Evolutionary conservation across 164 flowering plant species (phyloP).

Genomic region (Aristolochia californica): DNA sequence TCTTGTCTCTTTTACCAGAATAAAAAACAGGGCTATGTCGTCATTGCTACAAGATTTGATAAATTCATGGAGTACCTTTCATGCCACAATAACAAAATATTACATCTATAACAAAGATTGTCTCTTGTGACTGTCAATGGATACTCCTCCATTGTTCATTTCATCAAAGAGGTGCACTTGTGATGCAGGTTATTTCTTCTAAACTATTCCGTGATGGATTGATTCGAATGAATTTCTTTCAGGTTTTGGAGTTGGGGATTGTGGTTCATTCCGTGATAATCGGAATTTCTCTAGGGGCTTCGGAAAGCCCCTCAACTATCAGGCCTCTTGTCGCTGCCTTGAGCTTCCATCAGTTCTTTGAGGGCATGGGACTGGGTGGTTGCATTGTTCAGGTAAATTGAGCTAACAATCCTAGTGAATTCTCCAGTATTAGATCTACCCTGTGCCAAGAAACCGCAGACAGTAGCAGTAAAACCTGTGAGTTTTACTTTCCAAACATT

Average conservation of each 20-base stretch:
- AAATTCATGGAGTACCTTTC: no score
- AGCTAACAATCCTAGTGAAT: not conserved
- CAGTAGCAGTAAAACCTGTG: not conserved
- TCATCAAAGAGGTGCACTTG: no score
- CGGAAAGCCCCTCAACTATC: slow-evolving; percentile 7
- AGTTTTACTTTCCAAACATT: not conserved
- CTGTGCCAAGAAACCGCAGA: not conserved
- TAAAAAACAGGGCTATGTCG: no score
- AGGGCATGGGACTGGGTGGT: slow-evolving; percentile 18
- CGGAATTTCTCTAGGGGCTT: slow-evolving; percentile 13
- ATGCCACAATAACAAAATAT: no score
- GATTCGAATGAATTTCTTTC: not conserved
- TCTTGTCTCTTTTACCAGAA: no score
- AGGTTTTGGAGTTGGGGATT: slow-evolving; percentile 21
- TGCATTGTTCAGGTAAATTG: slow-evolving; percentile 13
- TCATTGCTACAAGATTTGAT: no score
- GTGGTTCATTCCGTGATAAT: slow-evolving; percentile 16
- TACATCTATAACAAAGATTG: no score
- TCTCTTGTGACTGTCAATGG: no score
- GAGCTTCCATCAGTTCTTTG: slow-evolving; percentile 17
- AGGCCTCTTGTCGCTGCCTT: slow-evolving; percentile 12
- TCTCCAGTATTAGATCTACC: not conserved
- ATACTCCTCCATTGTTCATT: no score
- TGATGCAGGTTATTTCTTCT: no score
- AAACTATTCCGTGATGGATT: no score